Conservation (phyloP, 164 flowering plant species). For the Magnolia kwangsiensis region DNA sequence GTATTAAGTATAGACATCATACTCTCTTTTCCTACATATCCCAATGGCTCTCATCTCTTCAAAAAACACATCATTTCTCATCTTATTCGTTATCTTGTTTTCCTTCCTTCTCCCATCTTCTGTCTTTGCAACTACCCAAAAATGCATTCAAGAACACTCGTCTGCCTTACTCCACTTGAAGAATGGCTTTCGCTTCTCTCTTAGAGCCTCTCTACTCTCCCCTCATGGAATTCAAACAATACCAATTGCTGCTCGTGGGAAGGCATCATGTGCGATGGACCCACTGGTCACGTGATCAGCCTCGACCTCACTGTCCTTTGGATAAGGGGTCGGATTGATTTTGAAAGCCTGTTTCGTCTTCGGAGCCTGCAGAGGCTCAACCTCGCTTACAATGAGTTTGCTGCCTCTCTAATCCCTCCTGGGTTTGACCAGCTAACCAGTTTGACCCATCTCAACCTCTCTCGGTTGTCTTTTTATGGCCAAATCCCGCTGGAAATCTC, state of each 20-base stretch:
- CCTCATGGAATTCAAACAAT: conserved; percentile 26
- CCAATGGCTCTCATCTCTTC: too few relatives aligned
- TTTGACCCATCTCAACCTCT: conserved; percentile 41
- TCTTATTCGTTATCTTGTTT: too few relatives aligned
- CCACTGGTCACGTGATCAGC: conserved; percentile 25
- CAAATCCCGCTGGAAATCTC: conserved; percentile 37
- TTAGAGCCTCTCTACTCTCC: conserved; percentile 20
- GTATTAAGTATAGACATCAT: too few relatives aligned
- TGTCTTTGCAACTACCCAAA: too few relatives aligned
- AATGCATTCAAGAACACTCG: background rate
- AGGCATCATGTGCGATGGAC: conserved; percentile 30
- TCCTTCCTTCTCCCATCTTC: too few relatives aligned
- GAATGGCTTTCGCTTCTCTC: background rate
- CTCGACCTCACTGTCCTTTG: conserved; percentile 30
- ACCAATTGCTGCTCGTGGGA: conserved; percentile 36
- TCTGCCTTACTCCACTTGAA: background rate
- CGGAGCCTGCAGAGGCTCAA: conserved; percentile 29
- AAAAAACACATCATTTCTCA: too few relatives aligned
- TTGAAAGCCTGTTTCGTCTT: background rate
- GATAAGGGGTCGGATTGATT: conserved; percentile 15
- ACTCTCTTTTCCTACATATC: too few relatives aligned
- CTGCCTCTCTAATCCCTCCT: conserved; percentile 27
- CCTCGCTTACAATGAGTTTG: conserved; percentile 34
- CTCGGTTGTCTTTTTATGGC: conserved; percentile 38
- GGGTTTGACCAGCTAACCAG: background rate